phyloP scores from a whole-genome alignment of 2,329 filamentous ascomycete genomes.

The Colletotrichum sidae region DNA sequence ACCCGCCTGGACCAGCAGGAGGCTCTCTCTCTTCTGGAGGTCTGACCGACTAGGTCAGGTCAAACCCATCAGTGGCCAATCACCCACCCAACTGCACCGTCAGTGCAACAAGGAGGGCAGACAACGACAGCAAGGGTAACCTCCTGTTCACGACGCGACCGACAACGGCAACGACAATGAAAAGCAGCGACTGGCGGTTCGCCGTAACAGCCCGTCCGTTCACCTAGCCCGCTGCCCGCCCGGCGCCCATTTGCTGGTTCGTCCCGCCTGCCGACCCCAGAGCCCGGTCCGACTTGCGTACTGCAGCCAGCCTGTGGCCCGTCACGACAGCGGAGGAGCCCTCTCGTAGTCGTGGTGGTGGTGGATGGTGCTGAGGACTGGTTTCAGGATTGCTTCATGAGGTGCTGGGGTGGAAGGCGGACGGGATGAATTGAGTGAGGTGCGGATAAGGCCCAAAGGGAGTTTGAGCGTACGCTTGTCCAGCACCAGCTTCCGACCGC shows the following conservation, averaged over 20 bases:
- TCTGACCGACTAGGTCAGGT: too few species aligned
- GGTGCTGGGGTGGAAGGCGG: conserved; percentile 38
- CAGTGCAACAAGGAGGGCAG: background rate
- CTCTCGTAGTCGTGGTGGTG: background rate
- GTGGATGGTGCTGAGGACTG: conserved; percentile 30
- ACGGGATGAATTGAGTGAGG: conserved; percentile 14
- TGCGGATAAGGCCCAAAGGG: conserved; percentile 17
- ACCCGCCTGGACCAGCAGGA: too few species aligned
- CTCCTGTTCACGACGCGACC: background rate
- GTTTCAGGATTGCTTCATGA: conserved; percentile 59
- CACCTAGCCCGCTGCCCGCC: background rate
- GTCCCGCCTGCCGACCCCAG: conserved; percentile 16
- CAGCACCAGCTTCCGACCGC: too few species aligned
- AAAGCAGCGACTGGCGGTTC: too few species aligned
- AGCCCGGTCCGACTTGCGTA: background rate
- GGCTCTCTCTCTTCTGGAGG: too few species aligned
- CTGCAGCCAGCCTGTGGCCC: background rate
- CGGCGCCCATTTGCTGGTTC: conserved; percentile 31
- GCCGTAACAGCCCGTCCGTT: too few species aligned
- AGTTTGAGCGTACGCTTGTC: background rate
- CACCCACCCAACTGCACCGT: background rate
- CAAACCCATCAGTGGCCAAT: too few species aligned
- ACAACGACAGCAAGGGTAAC: too few species aligned
- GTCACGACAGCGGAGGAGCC: conserved; percentile 16
- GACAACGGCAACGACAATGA: too few species aligned